Evolutionary conservation across 495 filamentous ascomycete genomes (phyloP).

Genomic region (Neurospora tetrasperma): DNA sequence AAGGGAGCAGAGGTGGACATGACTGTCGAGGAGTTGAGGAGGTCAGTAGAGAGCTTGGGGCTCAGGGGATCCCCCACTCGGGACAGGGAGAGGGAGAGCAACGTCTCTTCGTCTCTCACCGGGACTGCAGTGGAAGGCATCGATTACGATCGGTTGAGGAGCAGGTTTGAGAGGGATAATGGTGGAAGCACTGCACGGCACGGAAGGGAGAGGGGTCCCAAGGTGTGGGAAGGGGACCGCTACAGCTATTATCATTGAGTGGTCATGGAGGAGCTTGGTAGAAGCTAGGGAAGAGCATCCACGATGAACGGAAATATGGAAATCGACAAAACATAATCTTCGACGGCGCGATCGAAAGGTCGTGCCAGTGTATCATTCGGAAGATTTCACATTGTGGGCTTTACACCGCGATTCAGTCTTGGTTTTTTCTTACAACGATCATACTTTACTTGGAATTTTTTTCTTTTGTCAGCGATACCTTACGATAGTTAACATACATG

Average conservation of each 20-base stretch:
- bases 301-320: not conserved
- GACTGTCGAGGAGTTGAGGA: slow-evolving; percentile 14
- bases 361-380: not conserved
- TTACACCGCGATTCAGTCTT: not conserved
- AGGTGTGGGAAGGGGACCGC: not conserved
- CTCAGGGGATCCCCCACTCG: slow-evolving; percentile 7
- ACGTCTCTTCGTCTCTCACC: slow-evolving; percentile 1
- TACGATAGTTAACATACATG: not conserved
- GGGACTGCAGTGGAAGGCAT: not conserved
- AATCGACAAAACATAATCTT: not conserved
- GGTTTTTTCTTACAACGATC: too few species aligned
- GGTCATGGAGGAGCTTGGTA: not conserved
- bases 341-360: too few species aligned
- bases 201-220: not conserved
- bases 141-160: slow-evolving; percentile 5
- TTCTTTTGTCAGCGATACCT: not conserved
- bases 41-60: slow-evolving; percentile 19
- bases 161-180: slow-evolving; percentile 5
- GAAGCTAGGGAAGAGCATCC: not conserved
- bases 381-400: not conserved
- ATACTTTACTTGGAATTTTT: not conserved
- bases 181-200: slow-evolving; percentile 2
- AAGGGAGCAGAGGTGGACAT: slow-evolving; percentile 5
- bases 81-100: not conserved
- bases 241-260: slow-evolving; percentile 1